Evolutionary conservation across 208 protist genomes (phyloP).

Genomic region (Trypanosoma melophagium): DNA sequence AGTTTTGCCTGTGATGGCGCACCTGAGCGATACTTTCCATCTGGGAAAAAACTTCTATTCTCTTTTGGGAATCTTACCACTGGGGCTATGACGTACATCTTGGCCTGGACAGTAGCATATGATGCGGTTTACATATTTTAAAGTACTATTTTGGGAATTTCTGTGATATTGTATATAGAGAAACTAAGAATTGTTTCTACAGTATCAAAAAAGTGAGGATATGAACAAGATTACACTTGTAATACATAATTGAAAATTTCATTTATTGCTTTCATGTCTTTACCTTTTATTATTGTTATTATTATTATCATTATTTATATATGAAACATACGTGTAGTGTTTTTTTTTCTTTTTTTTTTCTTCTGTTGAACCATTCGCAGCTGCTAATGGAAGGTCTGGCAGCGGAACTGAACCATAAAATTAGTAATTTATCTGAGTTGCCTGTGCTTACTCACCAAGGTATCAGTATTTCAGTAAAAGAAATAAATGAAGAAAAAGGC

Average conservation of each 20-base stretch:
- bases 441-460: not conserved
- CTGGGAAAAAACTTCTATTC: conserved; percentile 63
- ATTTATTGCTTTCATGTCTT: no score
- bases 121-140: conserved; percentile 90
- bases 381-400: no score
- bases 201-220: not conserved
- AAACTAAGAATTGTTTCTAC: not conserved
- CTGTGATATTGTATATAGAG: not conserved
- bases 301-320: no score
- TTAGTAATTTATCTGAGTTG: not conserved
- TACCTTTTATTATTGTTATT: no score
- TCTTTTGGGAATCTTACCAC: conserved; percentile 57
- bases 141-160: conserved; percentile 1
- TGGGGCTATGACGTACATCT: conserved; percentile 80
- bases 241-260: no score
- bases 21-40: conserved; percentile 73
- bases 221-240: no score
- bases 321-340: no score
- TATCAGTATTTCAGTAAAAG: no score
- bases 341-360: no score
- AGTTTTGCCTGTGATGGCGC: conserved; percentile 52
- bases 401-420: no score
- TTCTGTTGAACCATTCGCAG: no score
- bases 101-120: conserved; percentile 86
- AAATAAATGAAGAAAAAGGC: no score